These are phyloP conservation scores for Hemisphaericaspora subhashii DNA, from an alignment of 1,139 yeast genomes.

Conservation along the genomic window DNA sequence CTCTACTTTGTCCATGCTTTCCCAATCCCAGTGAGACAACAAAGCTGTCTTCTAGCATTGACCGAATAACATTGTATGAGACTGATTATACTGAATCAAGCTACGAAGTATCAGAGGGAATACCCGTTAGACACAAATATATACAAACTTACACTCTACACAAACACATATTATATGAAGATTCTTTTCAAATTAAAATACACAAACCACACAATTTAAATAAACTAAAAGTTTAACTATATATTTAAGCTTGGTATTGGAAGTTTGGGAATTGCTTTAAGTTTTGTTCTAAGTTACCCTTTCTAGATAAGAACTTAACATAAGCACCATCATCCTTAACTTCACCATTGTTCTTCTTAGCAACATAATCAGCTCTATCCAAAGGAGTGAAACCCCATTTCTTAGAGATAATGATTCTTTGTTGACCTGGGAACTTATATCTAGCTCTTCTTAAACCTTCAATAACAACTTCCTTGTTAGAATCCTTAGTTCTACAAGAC, in stretches of 20 bases:
- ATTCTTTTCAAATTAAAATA: slow-evolving; percentile 2
- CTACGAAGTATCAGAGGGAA: too few species aligned
- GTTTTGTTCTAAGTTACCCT: slow-evolving; percentile 94
- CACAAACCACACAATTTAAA: slow-evolving; percentile 5
- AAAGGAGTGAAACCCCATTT: slow-evolving; percentile 99
- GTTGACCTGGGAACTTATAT: slow-evolving; percentile 99
- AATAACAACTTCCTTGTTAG: slow-evolving; percentile 94
- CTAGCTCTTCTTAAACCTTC: slow-evolving; percentile 99
- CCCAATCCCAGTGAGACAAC: too few species aligned
- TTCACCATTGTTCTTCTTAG: slow-evolving; percentile 94
- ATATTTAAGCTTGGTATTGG: slow-evolving; percentile 53
- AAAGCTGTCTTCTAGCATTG: too few species aligned
- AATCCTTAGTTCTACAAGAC: slow-evolving; percentile 98
- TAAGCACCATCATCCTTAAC: slow-evolving; percentile 99
- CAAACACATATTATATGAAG: neutral
- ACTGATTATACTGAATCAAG: too few species aligned
- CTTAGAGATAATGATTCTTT: slow-evolving; percentile 97
- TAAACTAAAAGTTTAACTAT: slow-evolving; percentile 1
- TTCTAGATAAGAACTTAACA: slow-evolving; percentile 96
- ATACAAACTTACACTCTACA: neutral
- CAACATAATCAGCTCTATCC: slow-evolving; percentile 95
- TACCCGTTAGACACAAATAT: neutral
- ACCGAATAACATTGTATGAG: too few species aligned
- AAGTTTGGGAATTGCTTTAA: slow-evolving; percentile 93
- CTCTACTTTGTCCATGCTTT: too few species aligned